Conservation (phyloP, 352 stramenopile species). For the Globisporangium sylvaticum region DNA sequence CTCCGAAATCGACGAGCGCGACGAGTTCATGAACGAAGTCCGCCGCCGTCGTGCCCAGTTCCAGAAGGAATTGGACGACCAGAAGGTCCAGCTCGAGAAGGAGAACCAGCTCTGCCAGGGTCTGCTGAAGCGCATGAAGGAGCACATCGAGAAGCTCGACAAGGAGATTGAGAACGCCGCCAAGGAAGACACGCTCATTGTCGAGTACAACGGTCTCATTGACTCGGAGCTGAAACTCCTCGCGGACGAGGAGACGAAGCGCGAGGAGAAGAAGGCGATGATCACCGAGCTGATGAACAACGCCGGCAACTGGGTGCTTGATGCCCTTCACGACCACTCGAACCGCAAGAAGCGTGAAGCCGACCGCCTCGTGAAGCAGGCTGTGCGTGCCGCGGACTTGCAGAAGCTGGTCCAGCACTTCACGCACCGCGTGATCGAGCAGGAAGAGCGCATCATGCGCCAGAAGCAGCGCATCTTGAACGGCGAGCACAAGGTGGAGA, state of each 20-base stretch:
- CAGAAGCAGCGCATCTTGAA: conserved; percentile 89
- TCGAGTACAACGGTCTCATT: conserved; percentile 66
- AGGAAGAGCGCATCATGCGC: conserved; percentile 88
- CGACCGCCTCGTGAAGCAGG: conserved; percentile 81
- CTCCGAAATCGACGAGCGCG: conserved; percentile 68
- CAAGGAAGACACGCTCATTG: conserved; percentile 67
- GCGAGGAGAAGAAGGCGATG: conserved; percentile 85
- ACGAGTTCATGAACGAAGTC: conserved; percentile 89
- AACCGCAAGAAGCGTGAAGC: conserved; percentile 86
- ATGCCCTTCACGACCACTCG: conserved; percentile 81
- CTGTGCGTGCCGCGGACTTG: conserved; percentile 73
- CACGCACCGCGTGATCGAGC: conserved; percentile 86
- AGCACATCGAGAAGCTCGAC: conserved; percentile 79
- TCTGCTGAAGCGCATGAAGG: conserved; percentile 76
- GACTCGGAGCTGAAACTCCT: conserved; percentile 76
- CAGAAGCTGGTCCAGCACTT: conserved; percentile 89
- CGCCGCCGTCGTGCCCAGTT: conserved; percentile 70
- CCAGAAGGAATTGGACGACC: conserved; percentile 82
- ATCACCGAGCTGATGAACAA: conserved; percentile 87
- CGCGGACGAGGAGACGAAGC: conserved; percentile 77
- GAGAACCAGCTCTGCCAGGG: conserved; percentile 80
- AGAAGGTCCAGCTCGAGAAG: conserved; percentile 65
- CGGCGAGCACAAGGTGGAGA: conserved; percentile 88
- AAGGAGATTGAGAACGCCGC: conserved; percentile 72
- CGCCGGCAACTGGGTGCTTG: conserved; percentile 82